A percentile compares a stretch with the other conserved stretches of the same genome.
These are phyloP conservation scores for Oldenlandia corymbosa DNA, from an alignment of 257 asterid species.

Conservation along the genomic window DNA sequence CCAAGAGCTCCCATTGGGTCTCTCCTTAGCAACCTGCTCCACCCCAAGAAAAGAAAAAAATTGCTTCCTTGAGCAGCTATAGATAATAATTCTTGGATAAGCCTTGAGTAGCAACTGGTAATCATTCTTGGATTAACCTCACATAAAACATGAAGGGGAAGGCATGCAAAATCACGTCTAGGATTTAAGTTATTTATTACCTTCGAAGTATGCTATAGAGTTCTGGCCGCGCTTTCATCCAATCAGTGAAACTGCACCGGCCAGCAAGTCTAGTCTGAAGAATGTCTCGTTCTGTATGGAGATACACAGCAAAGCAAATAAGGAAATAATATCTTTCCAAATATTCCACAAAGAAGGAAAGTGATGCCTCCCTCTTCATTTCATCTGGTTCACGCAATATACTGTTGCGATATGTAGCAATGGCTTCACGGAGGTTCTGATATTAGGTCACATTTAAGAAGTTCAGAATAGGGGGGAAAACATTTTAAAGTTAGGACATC, in stretches of 20 bases:
- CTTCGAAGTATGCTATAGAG: slow-evolving; percentile 91
- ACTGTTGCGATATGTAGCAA: slow-evolving; percentile 81
- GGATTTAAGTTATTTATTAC: slow-evolving; percentile 22
- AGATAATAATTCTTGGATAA: background rate
- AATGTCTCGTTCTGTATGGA: slow-evolving; percentile 75
- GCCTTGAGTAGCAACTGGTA: background rate
- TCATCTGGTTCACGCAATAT: slow-evolving; percentile 91
- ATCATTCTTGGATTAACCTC: background rate
- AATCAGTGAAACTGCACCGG: slow-evolving; percentile 75
- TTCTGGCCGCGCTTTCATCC: slow-evolving; percentile 98
- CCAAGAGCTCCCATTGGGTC: slow-evolving; percentile 99
- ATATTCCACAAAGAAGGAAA: slow-evolving; percentile 95
- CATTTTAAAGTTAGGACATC: background rate
- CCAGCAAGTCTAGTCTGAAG: slow-evolving; percentile 51
- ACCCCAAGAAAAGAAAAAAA: slow-evolving; percentile 8
- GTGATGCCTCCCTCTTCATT: slow-evolving; percentile 96
- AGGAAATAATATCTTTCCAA: slow-evolving; percentile 98
- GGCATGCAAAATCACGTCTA: background rate
- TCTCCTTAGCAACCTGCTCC: slow-evolving; percentile 85
- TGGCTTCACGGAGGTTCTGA: slow-evolving; percentile 97
- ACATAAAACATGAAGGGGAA: background rate
- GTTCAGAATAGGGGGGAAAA: slow-evolving; percentile 11
- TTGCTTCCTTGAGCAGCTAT: background rate
- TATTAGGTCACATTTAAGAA: slow-evolving; percentile 22
- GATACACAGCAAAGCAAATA: slow-evolving; percentile 94